Base-by-base conservation (phyloP, 345 rosid species). In the Eucalyptus cladocalyx region DNA sequence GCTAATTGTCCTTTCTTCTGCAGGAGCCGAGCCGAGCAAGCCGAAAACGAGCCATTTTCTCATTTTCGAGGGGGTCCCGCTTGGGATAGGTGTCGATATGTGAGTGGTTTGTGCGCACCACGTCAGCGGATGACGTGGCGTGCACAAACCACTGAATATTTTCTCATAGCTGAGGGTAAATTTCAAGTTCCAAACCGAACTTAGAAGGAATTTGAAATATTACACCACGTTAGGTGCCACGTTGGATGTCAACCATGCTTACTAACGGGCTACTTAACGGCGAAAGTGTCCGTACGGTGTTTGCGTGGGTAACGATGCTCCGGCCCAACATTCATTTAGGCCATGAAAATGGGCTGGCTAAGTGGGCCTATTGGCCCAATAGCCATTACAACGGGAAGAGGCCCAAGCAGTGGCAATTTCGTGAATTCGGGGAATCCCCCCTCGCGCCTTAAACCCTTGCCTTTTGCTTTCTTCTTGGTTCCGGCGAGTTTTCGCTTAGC, bases 1-100 rank as follows among this genome's bases (percentile, higher is more conserved):
- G 1, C 6, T 49, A 6, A 14, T 0, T 0, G 7, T 49, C 51
- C 51, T 49, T 49, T 49, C 51, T 14, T 49, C 17, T 49, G 6
- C 0, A 49, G 0, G 51, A 49, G 51, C 18, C 7, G 3, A 49
- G 7, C 51, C 0, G 51, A 49, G 3, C 51, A 0, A 14, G 6
- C 0, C 18, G 3, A 49, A 5, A 49, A 49, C 1, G 7, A 49
- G 51, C 51, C 18, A 0, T 5, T 49, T 49, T 49, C 1, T 49
- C 51, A 49, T 49, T 49, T 49, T 49, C 0, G 3, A 49, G 7
- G 51, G 51, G 51, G 51, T 49, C 51, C 18, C 1, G 1, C 6
- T 49, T 3, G 51, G 7, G 51, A 49, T 3, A 49, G 3, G 6
- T 49, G 51, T 49, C 0, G 18, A 0, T 49, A 49, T 49, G 18